Evolutionary conservation across 2,329 filamentous ascomycete genomes (phyloP).

Genomic region (Xylaria sp.): DNA sequence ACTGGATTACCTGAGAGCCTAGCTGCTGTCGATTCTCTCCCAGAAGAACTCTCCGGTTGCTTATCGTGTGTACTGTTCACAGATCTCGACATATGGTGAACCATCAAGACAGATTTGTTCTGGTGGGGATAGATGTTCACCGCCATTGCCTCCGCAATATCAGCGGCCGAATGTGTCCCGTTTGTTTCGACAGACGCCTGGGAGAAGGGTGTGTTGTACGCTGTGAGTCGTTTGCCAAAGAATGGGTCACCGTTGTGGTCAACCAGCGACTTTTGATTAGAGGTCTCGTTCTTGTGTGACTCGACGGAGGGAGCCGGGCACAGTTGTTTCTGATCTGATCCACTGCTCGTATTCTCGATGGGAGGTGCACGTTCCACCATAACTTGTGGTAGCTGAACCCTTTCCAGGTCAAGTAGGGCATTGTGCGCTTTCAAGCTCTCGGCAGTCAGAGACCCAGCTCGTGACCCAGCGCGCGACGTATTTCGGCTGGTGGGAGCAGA

Average conservation of each 20-base stretch:
- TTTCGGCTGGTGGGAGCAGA: slow-evolving; percentile 72
- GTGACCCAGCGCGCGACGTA: slow-evolving; percentile 47
- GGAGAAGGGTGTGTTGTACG: slow-evolving; percentile 71
- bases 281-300: slow-evolving; percentile 48
- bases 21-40: slow-evolving; percentile 32
- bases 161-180: slow-evolving; percentile 65
- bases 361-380: slow-evolving; percentile 45
- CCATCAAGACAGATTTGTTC: slow-evolving; percentile 70
- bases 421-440: slow-evolving; percentile 69
- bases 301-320: slow-evolving; percentile 50
- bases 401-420: slow-evolving; percentile 50
- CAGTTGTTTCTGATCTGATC: slow-evolving; percentile 45
- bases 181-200: slow-evolving; percentile 69
- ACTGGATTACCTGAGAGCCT: slow-evolving; percentile 47
- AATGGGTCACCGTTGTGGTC: slow-evolving; percentile 65
- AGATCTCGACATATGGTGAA: slow-evolving; percentile 64
- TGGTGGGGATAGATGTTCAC: slow-evolving; percentile 72
- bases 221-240: slow-evolving; percentile 63
- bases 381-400: slow-evolving; percentile 43
- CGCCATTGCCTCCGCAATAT: slow-evolving; percentile 70
- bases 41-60: slow-evolving; percentile 41
- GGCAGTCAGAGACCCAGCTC: slow-evolving; percentile 63
- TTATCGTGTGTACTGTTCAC: slow-evolving; percentile 57
- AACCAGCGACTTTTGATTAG: slow-evolving; percentile 53
- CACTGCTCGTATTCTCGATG: slow-evolving; percentile 44